Evolutionary conservation across 2,329 filamentous ascomycete genomes (phyloP), one percentile per base, ranked within the genome.

Genomic region (Mycosphaerella sp.): DNA sequence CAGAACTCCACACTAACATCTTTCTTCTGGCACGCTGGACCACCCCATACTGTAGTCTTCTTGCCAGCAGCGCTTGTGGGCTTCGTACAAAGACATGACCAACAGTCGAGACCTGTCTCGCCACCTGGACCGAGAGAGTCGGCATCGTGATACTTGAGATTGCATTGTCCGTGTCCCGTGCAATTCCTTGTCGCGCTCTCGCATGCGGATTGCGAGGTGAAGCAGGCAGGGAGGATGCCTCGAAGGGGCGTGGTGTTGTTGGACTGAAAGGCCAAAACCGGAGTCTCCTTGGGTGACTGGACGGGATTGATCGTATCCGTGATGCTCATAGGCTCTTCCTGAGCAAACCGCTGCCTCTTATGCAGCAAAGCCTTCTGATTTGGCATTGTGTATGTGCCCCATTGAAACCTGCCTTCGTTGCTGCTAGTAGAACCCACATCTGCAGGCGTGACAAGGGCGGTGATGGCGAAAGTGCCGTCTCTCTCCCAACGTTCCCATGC

Each of bases 1-100:
- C 89, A 94, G 73, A 98, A 97, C 4, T 86, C 84, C 25, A 84
- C 80, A 67, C 89, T 94, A 46, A 97, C 76, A 66, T 98, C 91
- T 69, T 85, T 80, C 81, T 97, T 98, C 67, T 93, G 83, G 74
- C 93, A 98, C 41, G 86, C 85, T 34, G 81, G 75, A 13, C 93
- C 93, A 44, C 84, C 91, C 89, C 89, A 97, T 65, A 84, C 78
- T 0, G 81, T 81, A 12, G 82, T 80, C 69, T 82, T 82, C 34
- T 77, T 73, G 40, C 76, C 73, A 45, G 76, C 73, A 30, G 71
- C 68, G 48, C 73, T 69, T 44, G 73, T 68, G 1, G 82, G 86
- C 37, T 79, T 72, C 69, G 75, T 73, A 73, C 93, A 98, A 57
- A 75, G 74, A 75, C 93, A 98, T 51, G 79, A 76, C 67, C 84